These are phyloP conservation scores for Myxozyma melibiosi DNA, from an alignment of 805 yeast genomes.

Conservation along the genomic window DNA sequence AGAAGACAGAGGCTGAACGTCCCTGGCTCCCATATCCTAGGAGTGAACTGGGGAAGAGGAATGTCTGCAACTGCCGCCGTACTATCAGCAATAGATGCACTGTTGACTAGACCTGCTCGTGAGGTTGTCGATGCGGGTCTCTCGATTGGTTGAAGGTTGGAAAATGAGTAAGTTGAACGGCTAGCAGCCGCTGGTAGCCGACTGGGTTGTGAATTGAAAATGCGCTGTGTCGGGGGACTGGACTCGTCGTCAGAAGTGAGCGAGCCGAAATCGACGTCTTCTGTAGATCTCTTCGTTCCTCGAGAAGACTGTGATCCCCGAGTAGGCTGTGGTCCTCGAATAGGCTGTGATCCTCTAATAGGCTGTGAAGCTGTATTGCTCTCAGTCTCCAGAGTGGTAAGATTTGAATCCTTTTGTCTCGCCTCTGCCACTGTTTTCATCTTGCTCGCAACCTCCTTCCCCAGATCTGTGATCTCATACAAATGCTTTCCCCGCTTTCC, in stretches of 20 bases:
- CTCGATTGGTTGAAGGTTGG: too few species aligned
- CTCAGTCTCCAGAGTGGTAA: too few species aligned
- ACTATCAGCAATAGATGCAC: neutral
- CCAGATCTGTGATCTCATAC: slow-evolving; percentile 66
- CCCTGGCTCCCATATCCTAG: slow-evolving; percentile 58
- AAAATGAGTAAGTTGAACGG: too few species aligned
- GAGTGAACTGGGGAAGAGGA: slow-evolving; percentile 8
- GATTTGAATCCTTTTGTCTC: neutral
- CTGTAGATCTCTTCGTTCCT: too few species aligned
- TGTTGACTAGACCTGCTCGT: neutral
- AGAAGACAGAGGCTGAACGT: slow-evolving; percentile 62
- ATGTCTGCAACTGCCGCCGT: neutral
- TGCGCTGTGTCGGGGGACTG: too few species aligned
- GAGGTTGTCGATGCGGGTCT: neutral
- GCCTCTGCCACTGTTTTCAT: slow-evolving; percentile 3
- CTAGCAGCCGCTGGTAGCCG: too few species aligned
- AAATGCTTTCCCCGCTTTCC: slow-evolving; percentile 48
- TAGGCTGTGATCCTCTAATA: neutral
- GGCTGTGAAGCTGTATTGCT: neutral
- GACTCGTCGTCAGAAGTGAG: too few species aligned
- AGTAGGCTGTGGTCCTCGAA: neutral
- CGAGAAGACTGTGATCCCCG: neutral
- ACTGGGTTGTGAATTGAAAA: too few species aligned
- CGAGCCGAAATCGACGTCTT: too few species aligned
- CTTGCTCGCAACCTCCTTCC: slow-evolving; percentile 57